These are phyloP conservation scores for Margaritispora aquatica DNA, from an alignment of 495 filamentous ascomycete species.

Conservation along the genomic window DNA sequence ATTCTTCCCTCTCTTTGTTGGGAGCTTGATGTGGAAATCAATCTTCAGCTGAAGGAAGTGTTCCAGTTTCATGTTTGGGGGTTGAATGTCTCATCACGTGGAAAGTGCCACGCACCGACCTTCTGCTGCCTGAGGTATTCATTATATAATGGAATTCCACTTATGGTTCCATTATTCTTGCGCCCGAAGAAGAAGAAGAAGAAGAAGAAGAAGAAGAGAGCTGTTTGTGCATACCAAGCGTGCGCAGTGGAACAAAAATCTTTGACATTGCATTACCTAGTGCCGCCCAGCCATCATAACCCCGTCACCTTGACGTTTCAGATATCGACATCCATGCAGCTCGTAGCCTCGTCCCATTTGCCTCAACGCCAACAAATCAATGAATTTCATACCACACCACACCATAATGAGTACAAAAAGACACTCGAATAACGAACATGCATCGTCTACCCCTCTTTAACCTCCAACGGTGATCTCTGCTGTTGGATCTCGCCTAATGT, in stretches of 20 bases:
- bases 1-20: too few relatives aligned
- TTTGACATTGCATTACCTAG: conserved; percentile 8
- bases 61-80: too few relatives aligned
- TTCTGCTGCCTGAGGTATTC: too few relatives aligned
- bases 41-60: too few relatives aligned
- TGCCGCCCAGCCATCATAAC: background rate
- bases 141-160: too few relatives aligned
- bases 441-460: conserved; percentile 1
- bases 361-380: conserved; percentile 2
- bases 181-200: too few relatives aligned
- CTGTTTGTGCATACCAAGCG: background rate
- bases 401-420: background rate
- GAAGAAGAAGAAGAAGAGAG: background rate
- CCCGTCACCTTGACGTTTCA: conserved; percentile 2
- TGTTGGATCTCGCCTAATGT: conserved; percentile 48
- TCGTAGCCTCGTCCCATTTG: conserved; percentile 1
- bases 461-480: conserved; percentile 43
- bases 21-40: too few relatives aligned
- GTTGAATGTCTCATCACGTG: background rate
- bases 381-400: background rate
- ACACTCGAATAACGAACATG: background rate
- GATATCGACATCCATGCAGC: background rate
- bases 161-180: too few relatives aligned
- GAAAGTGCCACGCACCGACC: too few relatives aligned
- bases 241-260: background rate